Conservation (phyloP, 148 eudicot species). For the Vaccinium corymbosum region DNA sequence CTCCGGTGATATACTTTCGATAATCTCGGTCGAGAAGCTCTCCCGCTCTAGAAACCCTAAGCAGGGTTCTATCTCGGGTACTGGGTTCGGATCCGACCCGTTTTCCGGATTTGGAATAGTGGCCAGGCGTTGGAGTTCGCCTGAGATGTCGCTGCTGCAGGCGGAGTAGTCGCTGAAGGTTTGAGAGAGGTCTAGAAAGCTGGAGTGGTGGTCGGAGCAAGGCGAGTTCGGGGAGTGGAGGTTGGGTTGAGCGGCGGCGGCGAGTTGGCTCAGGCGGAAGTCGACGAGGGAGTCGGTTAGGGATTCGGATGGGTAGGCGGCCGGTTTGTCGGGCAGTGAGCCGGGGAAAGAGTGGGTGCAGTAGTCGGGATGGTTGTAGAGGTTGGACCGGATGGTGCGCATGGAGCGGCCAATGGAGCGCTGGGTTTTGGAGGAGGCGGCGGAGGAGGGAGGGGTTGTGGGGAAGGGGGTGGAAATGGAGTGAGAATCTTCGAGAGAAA, state of each 20-base stretch:
- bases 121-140: constrained; percentile 77
- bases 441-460: constrained; percentile 45
- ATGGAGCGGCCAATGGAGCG: constrained; percentile 71
- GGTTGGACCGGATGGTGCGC: constrained; percentile 75
- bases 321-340: neutral
- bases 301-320: constrained; percentile 28
- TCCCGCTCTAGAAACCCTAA: constrained; percentile 61
- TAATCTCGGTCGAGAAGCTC: constrained; percentile 77
- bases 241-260: constrained; percentile 9
- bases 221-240: neutral
- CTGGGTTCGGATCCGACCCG: constrained; percentile 11
- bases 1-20: constrained; percentile 79
- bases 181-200: constrained; percentile 45
- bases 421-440: constrained; percentile 41
- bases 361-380: constrained; percentile 26
- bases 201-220: neutral
- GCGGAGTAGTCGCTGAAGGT: constrained; percentile 66
- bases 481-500: constrained; percentile 56
- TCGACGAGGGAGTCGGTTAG: constrained; percentile 77
- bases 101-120: constrained; percentile 21
- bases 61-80: constrained; percentile 48
- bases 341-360: constrained; percentile 17
- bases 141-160: constrained; percentile 81
- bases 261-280: constrained; percentile 59
- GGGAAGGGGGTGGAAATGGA: constrained; percentile 27